phyloP scores from a whole-genome alignment of 768 basidiomycete genomes.

The Chalciporus sphaerocephalus region DNA sequence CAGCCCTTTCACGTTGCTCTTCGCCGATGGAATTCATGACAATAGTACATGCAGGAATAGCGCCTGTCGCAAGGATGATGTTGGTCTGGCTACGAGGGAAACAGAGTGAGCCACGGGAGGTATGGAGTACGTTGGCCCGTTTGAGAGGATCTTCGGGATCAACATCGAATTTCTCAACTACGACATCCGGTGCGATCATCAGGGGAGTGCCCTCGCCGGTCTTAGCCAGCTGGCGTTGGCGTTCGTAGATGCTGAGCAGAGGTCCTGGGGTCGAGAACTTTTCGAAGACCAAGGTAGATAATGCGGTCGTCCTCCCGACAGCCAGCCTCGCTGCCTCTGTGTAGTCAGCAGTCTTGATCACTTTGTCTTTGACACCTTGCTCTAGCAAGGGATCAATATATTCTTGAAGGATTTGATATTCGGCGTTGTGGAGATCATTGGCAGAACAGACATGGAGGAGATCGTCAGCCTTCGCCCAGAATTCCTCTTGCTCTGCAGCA shows the following conservation, averaged over 20 bases:
- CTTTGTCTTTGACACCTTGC: neutral
- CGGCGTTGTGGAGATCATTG: neutral
- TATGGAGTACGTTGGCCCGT: slow-evolving; percentile 9
- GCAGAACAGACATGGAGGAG: slow-evolving; percentile 5
- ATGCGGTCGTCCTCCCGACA: slow-evolving; percentile 10
- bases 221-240: slow-evolving; percentile 11
- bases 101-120: slow-evolving; percentile 14
- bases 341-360: neutral
- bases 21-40: slow-evolving; percentile 13
- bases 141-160: slow-evolving; percentile 6
- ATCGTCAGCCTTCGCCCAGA: slow-evolving; percentile 1
- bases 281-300: slow-evolving; percentile 11
- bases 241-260: slow-evolving; percentile 10
- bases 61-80: slow-evolving; percentile 19
- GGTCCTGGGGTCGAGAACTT: slow-evolving; percentile 19
- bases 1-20: slow-evolving; percentile 11
- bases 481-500: neutral
- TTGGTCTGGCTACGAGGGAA: slow-evolving; percentile 13
- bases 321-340: slow-evolving; percentile 7
- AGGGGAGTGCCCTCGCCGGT: slow-evolving; percentile 11
- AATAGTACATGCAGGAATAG: slow-evolving; percentile 18
- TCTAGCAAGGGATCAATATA: slow-evolving; percentile 1
- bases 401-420: slow-evolving; percentile 3
- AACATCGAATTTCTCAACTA: slow-evolving; percentile 10
- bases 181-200: slow-evolving; percentile 13